Percentiles rank a stretch among this genome's conserved stretches.
Conservation (phyloP, 495 filamentous ascomycete genomes). For the Apiosordaria backusii region DNA sequence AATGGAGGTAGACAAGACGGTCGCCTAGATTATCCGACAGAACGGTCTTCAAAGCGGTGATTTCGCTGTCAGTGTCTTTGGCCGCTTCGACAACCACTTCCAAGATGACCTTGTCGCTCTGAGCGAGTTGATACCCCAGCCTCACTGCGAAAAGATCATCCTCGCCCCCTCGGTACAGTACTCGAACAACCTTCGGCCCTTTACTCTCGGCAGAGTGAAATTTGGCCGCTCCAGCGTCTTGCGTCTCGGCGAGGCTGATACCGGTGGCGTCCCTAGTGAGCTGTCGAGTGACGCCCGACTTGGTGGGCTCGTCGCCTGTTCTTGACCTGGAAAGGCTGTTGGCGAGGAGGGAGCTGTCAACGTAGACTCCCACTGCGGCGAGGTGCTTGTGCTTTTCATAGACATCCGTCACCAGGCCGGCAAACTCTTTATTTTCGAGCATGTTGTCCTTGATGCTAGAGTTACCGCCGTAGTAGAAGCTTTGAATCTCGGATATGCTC, state of each 20-base stretch:
- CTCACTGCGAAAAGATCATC: slow-evolving; percentile 77
- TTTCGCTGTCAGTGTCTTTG: not conserved
- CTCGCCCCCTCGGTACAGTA: slow-evolving; percentile 74
- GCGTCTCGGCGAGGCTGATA: slow-evolving; percentile 42
- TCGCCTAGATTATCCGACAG: slow-evolving; percentile 5
- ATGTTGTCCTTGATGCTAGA: slow-evolving; percentile 36
- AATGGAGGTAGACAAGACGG: not conserved
- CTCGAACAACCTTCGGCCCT: slow-evolving; percentile 54
- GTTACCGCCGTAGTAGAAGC: slow-evolving; percentile 26
- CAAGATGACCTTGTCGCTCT: slow-evolving; percentile 66
- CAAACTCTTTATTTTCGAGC: slow-evolving; percentile 50
- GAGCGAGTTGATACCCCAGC: slow-evolving; percentile 72
- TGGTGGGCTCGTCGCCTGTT: slow-evolving; percentile 36
- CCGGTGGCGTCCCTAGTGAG: slow-evolving; percentile 18
- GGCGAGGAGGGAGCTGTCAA: slow-evolving; percentile 56
- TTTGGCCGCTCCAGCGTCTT: slow-evolving; percentile 52
- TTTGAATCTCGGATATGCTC: slow-evolving; percentile 56
- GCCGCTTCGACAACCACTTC: slow-evolving; percentile 53
- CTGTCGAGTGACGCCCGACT: slow-evolving; percentile 49
- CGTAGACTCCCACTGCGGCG: slow-evolving; percentile 42
- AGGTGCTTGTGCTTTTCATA: slow-evolving; percentile 10
- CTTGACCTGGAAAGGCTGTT: slow-evolving; percentile 18
- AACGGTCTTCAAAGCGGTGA: slow-evolving; percentile 14
- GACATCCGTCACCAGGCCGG: slow-evolving; percentile 8
- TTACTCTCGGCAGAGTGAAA: slow-evolving; percentile 50